Evolutionary conservation across 495 filamentous ascomycete species (phyloP).

Genomic region (Penicillium ucsense): DNA sequence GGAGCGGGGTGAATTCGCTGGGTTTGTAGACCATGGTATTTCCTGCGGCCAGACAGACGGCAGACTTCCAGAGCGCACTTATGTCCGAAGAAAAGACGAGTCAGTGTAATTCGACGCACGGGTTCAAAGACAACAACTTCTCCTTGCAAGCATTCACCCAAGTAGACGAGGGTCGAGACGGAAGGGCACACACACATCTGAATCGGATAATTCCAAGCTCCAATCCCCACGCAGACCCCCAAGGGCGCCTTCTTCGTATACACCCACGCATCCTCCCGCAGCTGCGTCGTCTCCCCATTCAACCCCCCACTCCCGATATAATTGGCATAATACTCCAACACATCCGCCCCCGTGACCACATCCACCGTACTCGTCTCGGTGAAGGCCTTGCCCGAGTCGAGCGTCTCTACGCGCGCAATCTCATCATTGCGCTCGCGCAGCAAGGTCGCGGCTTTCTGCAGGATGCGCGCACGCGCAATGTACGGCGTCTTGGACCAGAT

Average conservation of each 20-base stretch:
- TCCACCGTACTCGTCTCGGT: conserved; percentile 69
- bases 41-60: conserved; percentile 70
- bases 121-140: too few relatives aligned
- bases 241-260: conserved; percentile 66
- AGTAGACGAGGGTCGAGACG: neutral
- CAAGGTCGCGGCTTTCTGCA: conserved; percentile 56
- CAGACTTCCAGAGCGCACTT: conserved; percentile 74
- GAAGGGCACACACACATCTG: conserved; percentile 49
- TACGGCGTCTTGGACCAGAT: conserved; percentile 57
- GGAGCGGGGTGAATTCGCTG: conserved; percentile 69
- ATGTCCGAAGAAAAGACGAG: neutral
- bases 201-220: conserved; percentile 80
- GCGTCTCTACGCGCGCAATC: conserved; percentile 58
- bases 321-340: conserved; percentile 68
- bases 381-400: conserved; percentile 67
- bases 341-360: conserved; percentile 64
- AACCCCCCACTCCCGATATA: conserved; percentile 58
- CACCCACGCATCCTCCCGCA: conserved; percentile 62
- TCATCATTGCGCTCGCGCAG: conserved; percentile 60
- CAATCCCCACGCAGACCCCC: conserved; percentile 70
- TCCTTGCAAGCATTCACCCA: too few relatives aligned
- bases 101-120: neutral
- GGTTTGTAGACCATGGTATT: conserved; percentile 87
- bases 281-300: conserved; percentile 57
- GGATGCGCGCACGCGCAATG: conserved; percentile 56